Percentiles rank a stretch among this genome's conserved stretches.
These are phyloP conservation scores for Globisporangium emineosum DNA, from an alignment of 352 stramenopile species.

Conservation along the genomic window DNA sequence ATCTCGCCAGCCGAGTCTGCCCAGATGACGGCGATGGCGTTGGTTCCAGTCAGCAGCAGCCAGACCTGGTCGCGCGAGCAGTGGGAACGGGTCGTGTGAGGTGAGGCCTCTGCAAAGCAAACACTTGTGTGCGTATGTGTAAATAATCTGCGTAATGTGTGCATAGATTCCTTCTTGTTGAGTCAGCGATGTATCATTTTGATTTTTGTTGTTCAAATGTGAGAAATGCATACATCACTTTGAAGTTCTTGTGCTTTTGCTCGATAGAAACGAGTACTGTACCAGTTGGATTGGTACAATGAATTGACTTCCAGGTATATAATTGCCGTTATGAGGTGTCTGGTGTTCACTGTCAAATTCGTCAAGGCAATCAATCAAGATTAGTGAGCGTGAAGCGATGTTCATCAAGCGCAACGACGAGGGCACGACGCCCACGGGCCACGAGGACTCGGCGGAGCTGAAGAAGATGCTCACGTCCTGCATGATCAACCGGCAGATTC, in stretches of 20 bases:
- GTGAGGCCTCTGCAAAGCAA: no score
- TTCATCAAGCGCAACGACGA: constrained; percentile 54
- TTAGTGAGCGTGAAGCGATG: constrained; percentile 13
- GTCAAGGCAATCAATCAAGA: no score
- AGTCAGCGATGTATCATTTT: neutral
- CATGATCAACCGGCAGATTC: constrained; percentile 82
- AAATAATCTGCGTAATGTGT: neutral
- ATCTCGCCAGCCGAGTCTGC: constrained; percentile 28
- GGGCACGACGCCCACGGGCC: constrained; percentile 47
- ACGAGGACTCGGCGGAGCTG: constrained; percentile 66
- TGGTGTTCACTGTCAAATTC: neutral
- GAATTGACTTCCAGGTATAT: no score
- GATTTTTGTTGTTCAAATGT: neutral
- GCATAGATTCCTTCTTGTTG: neutral
- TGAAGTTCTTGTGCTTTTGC: no score
- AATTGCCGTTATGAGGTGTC: no score
- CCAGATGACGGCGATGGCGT: constrained; percentile 26
- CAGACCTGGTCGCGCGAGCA: constrained; percentile 14
- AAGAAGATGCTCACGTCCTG: constrained; percentile 84
- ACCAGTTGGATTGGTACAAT: no score
- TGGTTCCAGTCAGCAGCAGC: constrained; percentile 31
- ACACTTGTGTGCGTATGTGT: neutral
- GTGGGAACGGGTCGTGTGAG: constrained; percentile 13
- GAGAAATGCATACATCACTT: no score
- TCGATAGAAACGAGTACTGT: no score